phyloP scores from a whole-genome alignment of 2,329 filamentous ascomycete species.

The Microsporum canis region DNA sequence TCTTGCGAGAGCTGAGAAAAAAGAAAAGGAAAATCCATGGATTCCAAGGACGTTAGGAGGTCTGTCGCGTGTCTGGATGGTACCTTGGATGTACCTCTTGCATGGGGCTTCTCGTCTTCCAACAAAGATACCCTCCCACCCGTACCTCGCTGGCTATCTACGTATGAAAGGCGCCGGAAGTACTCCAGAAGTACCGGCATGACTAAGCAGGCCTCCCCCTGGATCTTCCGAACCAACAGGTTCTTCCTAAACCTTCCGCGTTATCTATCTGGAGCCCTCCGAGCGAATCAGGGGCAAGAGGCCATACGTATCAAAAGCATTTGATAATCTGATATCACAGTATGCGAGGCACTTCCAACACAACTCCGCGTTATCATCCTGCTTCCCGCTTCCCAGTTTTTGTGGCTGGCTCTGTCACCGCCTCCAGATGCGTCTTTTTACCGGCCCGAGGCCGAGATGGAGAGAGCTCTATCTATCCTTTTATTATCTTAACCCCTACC shows the following conservation, averaged over 20 bases:
- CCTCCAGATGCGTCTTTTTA: slow-evolving; percentile 1
- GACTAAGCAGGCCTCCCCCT: background rate
- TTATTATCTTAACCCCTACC: background rate
- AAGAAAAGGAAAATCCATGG: too few relatives aligned
- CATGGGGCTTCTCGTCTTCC: background rate
- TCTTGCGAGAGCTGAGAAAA: too few relatives aligned
- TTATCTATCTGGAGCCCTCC: background rate
- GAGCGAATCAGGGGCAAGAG: background rate
- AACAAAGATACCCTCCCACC: too few relatives aligned
- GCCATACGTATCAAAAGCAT: background rate
- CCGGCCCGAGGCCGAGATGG: background rate
- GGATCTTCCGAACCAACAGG: background rate
- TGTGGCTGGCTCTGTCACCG: background rate
- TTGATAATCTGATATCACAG: background rate
- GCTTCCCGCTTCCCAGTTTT: background rate
- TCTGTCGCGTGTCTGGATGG: background rate
- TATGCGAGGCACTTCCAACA: background rate
- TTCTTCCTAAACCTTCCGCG: slow-evolving; percentile 1
- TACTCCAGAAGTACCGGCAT: background rate
- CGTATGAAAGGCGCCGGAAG: too few relatives aligned
- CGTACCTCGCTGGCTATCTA: too few relatives aligned
- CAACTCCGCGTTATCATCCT: background rate
- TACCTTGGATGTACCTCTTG: background rate
- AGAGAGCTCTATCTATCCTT: background rate
- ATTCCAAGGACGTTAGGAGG: background rate